Base-by-base conservation (phyloP, 768 basidiomycete species). In the Phanerodontia chrysosporium region DNA sequence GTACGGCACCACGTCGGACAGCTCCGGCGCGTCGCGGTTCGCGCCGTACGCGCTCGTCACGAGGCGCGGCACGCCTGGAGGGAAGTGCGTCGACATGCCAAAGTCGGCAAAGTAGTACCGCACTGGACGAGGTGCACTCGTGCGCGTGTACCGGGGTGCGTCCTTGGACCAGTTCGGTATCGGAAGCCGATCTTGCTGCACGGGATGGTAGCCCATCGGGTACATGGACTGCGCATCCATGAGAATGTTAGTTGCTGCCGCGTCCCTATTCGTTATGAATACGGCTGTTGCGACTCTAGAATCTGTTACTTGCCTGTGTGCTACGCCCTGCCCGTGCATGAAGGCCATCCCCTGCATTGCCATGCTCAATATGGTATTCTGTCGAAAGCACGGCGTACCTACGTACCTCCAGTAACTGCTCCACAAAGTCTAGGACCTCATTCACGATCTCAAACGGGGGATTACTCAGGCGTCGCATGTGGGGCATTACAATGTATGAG, bases 351-450 rank as follows among this genome's bases (percentile, higher is more conserved):
- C 66, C 67, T 68, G 30, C 1, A 32, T 6, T 1, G 36, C 8
- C 45, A 35, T 45, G n/a, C n/a, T n/a, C n/a, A n/a, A n/a, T n/a
- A n/a, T n/a, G n/a, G n/a, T n/a, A n/a, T n/a, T n/a, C n/a, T n/a
- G n/a, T n/a, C 12, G 14, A 13, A 12, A 55, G 4, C 13, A 22
- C 14, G 22, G 12, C 5, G 53, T 2, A 3, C 3, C 16, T 16
- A 29, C 18, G 6, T 51, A 61, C 60, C 55, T 70, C 62, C 9
- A 69, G 59, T 21, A 65, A 35, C 44, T 71, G 69, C 27, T 45
- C 48, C 9, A 67, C 58, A 29, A 70, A 69, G n/a, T 66, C 64
- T 4, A 70, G 30, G 12, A 66, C 60, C 22, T 70, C 67, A 16
- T 60, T 63, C 5, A 64, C 58, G 9, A 51, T 61, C 28, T 59